Conservation (phyloP, 2,329 filamentous ascomycete species). For the Colletotrichum destructivum region DNA sequence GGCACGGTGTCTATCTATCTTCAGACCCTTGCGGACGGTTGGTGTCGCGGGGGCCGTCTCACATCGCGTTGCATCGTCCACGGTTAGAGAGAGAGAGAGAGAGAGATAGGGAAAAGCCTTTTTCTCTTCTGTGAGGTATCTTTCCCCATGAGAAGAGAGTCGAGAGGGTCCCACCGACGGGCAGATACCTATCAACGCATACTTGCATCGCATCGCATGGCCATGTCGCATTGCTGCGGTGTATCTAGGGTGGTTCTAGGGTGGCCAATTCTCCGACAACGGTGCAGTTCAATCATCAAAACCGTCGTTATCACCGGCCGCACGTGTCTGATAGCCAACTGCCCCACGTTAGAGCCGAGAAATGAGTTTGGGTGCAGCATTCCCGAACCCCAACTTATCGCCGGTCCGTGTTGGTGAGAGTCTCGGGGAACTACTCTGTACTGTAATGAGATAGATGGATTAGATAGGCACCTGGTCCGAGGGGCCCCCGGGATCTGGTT, state of each 20-base stretch:
- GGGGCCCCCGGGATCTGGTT: not conserved
- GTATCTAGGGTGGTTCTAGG: not conserved
- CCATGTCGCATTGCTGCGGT: too few relatives aligned
- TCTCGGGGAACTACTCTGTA: not conserved
- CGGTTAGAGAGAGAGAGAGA: not conserved
- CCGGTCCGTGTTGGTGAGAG: not conserved
- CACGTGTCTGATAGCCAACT: not conserved
- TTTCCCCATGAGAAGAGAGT: not conserved
- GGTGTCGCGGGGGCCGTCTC: not conserved
- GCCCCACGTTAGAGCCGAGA: not conserved
- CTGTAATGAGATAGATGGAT: not conserved
- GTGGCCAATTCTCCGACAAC: not conserved
- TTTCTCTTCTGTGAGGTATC: not conserved
- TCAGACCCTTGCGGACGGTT: not conserved
- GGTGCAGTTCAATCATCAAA: not conserved
- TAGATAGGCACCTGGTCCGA: conserved; percentile 5
- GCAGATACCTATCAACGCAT: conserved; percentile 2
- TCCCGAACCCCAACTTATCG: conserved; percentile 6
- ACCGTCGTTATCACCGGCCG: not conserved
- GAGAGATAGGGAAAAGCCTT: too few relatives aligned
- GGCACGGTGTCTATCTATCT: not conserved
- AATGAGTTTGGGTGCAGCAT: not conserved
- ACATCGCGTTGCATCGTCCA: not conserved
- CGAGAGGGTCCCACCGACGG: not conserved
- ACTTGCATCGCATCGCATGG: not conserved